phyloP scores from a whole-genome alignment of 129 eudicot species.

The Apium graveolens region DNA sequence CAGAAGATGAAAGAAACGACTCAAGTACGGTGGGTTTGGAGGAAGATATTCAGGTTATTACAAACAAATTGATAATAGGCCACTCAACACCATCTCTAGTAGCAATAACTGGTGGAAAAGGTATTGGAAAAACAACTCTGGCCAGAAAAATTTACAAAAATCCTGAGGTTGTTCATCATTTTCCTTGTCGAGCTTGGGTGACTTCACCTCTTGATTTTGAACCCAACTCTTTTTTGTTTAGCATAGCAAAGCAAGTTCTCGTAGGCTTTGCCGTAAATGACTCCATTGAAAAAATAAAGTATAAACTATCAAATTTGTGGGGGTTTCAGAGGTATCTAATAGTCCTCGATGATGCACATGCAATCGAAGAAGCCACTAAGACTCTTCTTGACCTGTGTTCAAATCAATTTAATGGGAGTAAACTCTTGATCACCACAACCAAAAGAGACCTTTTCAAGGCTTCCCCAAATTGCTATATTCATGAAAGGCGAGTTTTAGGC shows the following conservation, averaged over 20 bases:
- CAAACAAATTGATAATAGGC: background rate
- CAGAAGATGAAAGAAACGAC: background rate
- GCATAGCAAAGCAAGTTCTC: slow-evolving; percentile 5
- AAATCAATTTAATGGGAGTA: background rate
- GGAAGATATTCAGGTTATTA: slow-evolving; percentile 12
- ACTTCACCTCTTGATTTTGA: slow-evolving; percentile 1
- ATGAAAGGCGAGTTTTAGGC: background rate
- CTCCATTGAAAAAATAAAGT: background rate
- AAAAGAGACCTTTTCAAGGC: background rate
- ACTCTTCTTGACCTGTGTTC: background rate
- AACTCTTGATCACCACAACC: slow-evolving; percentile 10
- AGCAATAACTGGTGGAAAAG: background rate
- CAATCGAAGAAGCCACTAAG: background rate
- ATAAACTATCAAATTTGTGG: background rate
- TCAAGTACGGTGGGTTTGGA: background rate
- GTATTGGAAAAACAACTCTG: slow-evolving; percentile 13
- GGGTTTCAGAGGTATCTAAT: background rate
- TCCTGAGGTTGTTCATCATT: background rate
- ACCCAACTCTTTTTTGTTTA: background rate
- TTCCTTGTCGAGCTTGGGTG: slow-evolving; percentile 3
- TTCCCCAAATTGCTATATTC: background rate
- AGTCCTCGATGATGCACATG: slow-evolving; percentile 7
- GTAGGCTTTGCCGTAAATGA: background rate
- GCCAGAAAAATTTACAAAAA: slow-evolving; percentile 1
- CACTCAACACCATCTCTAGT: background rate